Evolutionary conservation across 495 filamentous ascomycete genomes (phyloP).

Genomic region (Hypoxylon cercidicola): DNA sequence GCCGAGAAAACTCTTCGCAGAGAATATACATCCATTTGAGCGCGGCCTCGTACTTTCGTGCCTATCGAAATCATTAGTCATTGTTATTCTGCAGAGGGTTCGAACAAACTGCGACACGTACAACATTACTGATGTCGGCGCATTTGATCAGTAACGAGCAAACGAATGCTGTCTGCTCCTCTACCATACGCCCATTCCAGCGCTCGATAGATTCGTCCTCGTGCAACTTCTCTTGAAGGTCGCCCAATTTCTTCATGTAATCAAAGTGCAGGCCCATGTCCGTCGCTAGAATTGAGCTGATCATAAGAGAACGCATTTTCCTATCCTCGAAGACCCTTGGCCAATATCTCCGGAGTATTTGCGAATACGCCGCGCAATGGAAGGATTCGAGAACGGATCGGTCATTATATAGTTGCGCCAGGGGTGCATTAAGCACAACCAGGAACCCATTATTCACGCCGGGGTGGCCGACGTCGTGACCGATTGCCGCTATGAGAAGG

Average conservation of each 20-base stretch:
- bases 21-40: constrained; percentile 88
- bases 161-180: constrained; percentile 77
- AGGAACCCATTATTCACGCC: constrained; percentile 98
- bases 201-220: constrained; percentile 69
- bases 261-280: constrained; percentile 98
- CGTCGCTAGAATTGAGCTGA: constrained; percentile 93
- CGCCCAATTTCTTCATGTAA: constrained; percentile 86
- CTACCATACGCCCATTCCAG: constrained; percentile 76
- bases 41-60: constrained; percentile 83
- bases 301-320: constrained; percentile 87
- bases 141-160: constrained; percentile 96
- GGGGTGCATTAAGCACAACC: constrained; percentile 88
- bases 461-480: constrained; percentile 96
- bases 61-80: constrained; percentile 61
- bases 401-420: constrained; percentile 98
- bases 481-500: constrained; percentile 91
- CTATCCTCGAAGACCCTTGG: constrained; percentile 77
- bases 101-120: constrained; percentile 55
- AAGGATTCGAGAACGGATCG: constrained; percentile 97
- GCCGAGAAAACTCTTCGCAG: constrained; percentile 92
- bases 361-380: constrained; percentile 96
- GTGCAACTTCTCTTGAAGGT: constrained; percentile 78
- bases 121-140: constrained; percentile 98
- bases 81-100: constrained; percentile 1
- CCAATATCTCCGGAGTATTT: constrained; percentile 95